Base-by-base conservation (phyloP, 805 yeast genomes). In the Tetrapisispora iriomotensis region DNA sequence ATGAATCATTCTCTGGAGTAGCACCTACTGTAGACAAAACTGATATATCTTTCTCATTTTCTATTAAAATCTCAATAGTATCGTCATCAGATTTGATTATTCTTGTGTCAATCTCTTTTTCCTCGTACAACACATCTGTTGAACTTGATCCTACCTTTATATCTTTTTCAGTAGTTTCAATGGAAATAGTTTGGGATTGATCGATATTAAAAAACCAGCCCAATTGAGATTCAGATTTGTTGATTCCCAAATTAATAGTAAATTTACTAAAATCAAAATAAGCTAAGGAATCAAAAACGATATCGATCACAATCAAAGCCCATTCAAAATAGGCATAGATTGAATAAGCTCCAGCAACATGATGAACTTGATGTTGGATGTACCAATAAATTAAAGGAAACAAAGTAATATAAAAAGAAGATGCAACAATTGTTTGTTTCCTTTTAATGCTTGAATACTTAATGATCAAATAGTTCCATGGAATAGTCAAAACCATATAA, bases 271-370 rank as follows among this genome's bases (percentile, higher is more conserved):
- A 86, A 51, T 90, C 96, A 18, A 67, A 44, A 14, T 76, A 70
- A 0, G 94, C 71, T 71, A 84, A 79, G 1, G 92, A 67, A 60
- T 92, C 98, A 59, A 87, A 92, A 5, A 74, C 77, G 21, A 92
- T 68, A 55, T 92, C 98, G 39, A 87, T 69, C 22, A 87, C 52
- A 40, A 92, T 84, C 54, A 92, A 68, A 1, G 82, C 64, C 98
- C 98, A 92, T 64, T 92, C 98, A 51, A 86, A 80, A 60, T 86
- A 87, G 0, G 98, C 95, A 59, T 92, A 92, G 34, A 78, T 72
- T 0, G 97, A 88, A 58, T 92, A 92, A 2, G 98, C 96, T n/a
- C 98, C 98, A 0, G 96, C 74, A 34, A 78, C 64, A 36, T 70
- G 76, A 51, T 86, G 82, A 19, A 92, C 94, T 60, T 88, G 88